These are phyloP conservation scores for Carex littledalei DNA, from an alignment of 176 grass and related monocot species.

Conservation along the genomic window DNA sequence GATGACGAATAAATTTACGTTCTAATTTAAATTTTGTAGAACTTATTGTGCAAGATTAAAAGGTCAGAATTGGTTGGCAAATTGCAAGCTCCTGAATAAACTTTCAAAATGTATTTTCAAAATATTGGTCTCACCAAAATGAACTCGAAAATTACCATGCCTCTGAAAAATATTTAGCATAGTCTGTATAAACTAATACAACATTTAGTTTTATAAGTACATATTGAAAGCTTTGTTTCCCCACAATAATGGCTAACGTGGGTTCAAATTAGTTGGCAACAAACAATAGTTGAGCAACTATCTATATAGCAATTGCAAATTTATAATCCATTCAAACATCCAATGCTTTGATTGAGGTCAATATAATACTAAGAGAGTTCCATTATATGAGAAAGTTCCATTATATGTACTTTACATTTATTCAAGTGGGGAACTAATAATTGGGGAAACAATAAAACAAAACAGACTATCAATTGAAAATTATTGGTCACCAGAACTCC, in stretches of 20 bases:
- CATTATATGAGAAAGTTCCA: neutral
- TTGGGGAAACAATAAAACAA: neutral
- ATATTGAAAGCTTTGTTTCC: neutral
- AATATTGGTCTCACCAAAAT: no score
- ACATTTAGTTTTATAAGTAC: neutral
- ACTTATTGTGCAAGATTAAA: no score
- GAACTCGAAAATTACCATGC: no score
- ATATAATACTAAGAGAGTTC: neutral
- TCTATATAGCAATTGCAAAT: neutral
- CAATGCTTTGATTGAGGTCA: neutral
- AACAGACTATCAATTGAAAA: slow-evolving; percentile 9
- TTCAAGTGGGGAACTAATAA: neutral
- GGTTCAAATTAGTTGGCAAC: neutral
- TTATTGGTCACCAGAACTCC: slow-evolving; percentile 11
- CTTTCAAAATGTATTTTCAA: no score
- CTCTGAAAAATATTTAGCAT: neutral
- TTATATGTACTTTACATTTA: neutral
- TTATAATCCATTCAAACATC: neutral
- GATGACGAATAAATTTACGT: no score
- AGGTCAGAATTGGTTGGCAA: no score
- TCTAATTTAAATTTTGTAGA: no score
- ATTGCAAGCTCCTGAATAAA: no score
- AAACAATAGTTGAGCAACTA: neutral
- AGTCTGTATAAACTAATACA: neutral
- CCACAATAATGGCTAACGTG: neutral